Evolutionary conservation across 2,329 filamentous ascomycete genomes (phyloP), one percentile per base, ranked within the genome.

Genomic region (Delphinella strobiligena): DNA sequence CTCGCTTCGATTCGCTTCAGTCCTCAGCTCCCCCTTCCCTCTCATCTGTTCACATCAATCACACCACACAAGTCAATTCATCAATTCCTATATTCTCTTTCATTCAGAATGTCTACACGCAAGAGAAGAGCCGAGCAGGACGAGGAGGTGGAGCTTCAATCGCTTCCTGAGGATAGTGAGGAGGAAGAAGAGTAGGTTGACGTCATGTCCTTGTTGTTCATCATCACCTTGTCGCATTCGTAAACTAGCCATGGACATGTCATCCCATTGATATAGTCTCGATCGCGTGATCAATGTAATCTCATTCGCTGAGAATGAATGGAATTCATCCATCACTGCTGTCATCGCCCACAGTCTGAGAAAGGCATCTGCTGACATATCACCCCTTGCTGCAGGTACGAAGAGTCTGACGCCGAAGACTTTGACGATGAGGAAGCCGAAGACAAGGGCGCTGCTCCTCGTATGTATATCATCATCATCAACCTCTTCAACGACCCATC

Each of bases 91-190:
- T 16, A 8, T 16, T 32, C 15, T 14, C 30, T 32, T 32, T 32
- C 30, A 5, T 27, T 7, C 22, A 27, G 12, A 27, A 27, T 27
- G 22, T 27, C 61, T 31, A 64, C 61, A 36, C 61, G 62, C 49
- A 64, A 65, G 52, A 58, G 61, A 47, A 64, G 64, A 56, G 58
- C 63, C 40, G 59, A 61, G 14, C 55, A 55, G 36, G 56, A 58
- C 35, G 59, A 62, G 40, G 58, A 60, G 45, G 61, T 62, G 49
- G 62, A 66, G 58, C 59, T 66, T 41, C 54, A 60, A 40, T 61
- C 61, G 32, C 60, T 66, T 19, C 62, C 62, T 4, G 61, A 59
- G 41, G 62, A 64, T 40, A 59, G 61, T 38, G 62, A 62, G 43
- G 59, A 58, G 39, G 61, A 64, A 43, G 55, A 59, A 44, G 62